Percentiles rank a stretch among this genome's conserved stretches.
Conservation (phyloP, 2,329 filamentous ascomycete species). For the Xylariaceae sp. region DNA sequence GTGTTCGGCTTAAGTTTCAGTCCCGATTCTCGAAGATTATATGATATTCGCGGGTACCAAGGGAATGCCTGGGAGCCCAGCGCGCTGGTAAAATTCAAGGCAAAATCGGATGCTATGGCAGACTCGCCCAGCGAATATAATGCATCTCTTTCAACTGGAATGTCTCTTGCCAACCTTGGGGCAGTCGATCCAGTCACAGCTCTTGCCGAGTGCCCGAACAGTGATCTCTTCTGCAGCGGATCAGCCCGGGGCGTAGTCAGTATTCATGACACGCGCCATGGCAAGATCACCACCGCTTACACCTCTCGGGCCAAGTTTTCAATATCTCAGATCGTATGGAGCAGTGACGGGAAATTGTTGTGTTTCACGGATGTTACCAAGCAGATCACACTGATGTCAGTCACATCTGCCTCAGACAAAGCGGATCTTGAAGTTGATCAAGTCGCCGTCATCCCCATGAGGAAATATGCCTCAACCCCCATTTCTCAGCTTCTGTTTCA, state of each 20-base stretch:
- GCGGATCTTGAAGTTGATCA: neutral
- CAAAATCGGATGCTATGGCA: conserved; percentile 27
- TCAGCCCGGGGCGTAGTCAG: neutral
- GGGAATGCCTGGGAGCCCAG: conserved; percentile 29
- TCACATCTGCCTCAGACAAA: neutral
- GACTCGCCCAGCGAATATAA: conserved; percentile 7
- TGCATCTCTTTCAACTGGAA: neutral
- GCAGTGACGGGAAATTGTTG: conserved; percentile 17
- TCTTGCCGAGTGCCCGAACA: neutral
- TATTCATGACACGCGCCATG: neutral
- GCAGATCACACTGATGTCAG: neutral
- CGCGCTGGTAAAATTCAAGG: conserved; percentile 16
- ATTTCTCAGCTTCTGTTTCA: neutral
- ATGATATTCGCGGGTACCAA: conserved; percentile 28
- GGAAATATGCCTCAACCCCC: neutral
- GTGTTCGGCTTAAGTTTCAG: conserved; percentile 23
- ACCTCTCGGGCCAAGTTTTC: neutral
- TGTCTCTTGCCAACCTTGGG: neutral
- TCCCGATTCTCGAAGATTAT: conserved; percentile 24
- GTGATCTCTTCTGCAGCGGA: neutral
- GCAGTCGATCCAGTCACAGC: neutral
- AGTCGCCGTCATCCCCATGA: neutral
- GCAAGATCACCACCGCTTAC: neutral
- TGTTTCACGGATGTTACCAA: neutral
- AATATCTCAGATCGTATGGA: neutral